These are phyloP conservation scores for Platanus orientalis DNA, from an alignment of 164 flowering plant species.

Conservation along the genomic window DNA sequence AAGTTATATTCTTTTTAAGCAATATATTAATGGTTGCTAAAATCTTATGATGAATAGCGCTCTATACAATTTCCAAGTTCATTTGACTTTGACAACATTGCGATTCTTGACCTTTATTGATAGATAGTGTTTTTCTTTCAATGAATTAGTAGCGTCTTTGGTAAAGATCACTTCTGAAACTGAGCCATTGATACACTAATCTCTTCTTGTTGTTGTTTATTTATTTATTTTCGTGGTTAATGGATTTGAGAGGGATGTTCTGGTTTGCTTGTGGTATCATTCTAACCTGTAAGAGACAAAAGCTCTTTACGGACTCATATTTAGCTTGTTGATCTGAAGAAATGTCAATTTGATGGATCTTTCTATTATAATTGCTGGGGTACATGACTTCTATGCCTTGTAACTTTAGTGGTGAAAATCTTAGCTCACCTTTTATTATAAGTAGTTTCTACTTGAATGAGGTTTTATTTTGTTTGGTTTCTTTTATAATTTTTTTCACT, in stretches of 20 bases:
- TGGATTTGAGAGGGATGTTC: neutral
- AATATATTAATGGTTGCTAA: too few relatives aligned
- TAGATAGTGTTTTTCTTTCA: too few relatives aligned
- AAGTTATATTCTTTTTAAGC: too few relatives aligned
- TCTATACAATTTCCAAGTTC: too few relatives aligned
- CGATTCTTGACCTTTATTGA: too few relatives aligned
- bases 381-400: neutral
- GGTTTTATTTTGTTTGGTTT: neutral
- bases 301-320: neutral
- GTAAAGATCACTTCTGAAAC: neutral
- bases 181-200: neutral
- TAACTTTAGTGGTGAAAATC: neutral
- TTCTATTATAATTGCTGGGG: neutral
- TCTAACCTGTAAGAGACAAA: neutral
- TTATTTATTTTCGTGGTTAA: too few relatives aligned
- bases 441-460: neutral
- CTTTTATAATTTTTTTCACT: too few relatives aligned
- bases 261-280: neutral
- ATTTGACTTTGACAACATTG: too few relatives aligned
- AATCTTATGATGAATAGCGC: too few relatives aligned
- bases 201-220: too few relatives aligned
- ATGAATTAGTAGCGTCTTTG: neutral
- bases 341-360: neutral
- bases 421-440: neutral
- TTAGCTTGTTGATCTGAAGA: neutral